Evolutionary conservation across 78 protist species (phyloP), one percentile per base, ranked within the genome.

Genomic region (Dictyostelium capitatum): DNA sequence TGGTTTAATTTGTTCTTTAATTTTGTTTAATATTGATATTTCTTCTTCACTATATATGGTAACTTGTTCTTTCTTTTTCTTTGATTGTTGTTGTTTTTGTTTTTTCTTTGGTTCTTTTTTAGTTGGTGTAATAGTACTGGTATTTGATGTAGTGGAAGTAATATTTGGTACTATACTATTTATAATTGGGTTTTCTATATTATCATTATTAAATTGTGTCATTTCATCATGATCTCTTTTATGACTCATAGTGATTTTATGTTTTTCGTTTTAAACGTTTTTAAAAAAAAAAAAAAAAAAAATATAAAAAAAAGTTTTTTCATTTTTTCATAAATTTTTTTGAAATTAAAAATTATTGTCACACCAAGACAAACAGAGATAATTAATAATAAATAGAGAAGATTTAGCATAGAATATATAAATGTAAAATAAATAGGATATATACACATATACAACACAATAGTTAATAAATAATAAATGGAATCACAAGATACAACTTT

Each of bases 211-310:
- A 37, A 37, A 37, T 32, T 67, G 56, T 25, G 57, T 80, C 87
- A 70, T 80, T 37, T 53, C 56, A 14, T 54, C 50, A 80, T 80
- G 41, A 14, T 80, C 81, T 75, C 81, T 75, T 75, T 75, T 75
- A 25, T 62, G 70, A 25, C 37, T 3, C 43, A 37, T 37, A 37
- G 43, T 37, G n/a, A 37, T 37, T 3, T 37, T 37, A 37, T 37
- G 43, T 37, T 37, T 37, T 3, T 37, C 43, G 43, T 2, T 37
- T 37, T 37, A 37, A 37, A 37, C 2, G 43, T 37, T 2, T 37
- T 37, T 37, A 59, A 59, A 59, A 59, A 19, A 17, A 51, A 51
- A 51, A 51, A 51, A 51, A 51, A 51, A 51, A 51, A 51, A 14
- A 51, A 51, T 4, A 14, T 51, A 4, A 1, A 4, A 51, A n/a